Conservation (phyloP, 306 rosid species). For the Lotus japonicus region DNA sequence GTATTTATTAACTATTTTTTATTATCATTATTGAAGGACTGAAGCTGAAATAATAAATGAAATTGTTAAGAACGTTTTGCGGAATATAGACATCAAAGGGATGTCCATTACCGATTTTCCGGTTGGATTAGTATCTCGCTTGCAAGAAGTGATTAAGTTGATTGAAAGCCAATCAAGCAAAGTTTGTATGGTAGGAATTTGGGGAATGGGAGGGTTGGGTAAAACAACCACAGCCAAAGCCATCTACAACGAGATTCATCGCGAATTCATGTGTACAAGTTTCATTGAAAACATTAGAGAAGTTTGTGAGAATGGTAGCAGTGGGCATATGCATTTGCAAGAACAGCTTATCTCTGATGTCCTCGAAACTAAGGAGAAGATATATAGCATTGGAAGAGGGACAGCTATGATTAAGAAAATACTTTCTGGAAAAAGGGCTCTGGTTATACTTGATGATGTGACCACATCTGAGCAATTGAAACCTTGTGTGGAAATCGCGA, state of each 20-base stretch:
- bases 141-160: neutral
- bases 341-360: slow-evolving; percentile 4
- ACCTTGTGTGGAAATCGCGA: neutral
- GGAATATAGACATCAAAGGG: no score
- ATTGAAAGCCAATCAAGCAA: neutral
- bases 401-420: neutral
- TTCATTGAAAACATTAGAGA: slow-evolving; percentile 19
- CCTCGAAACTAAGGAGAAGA: neutral
- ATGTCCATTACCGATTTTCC: slow-evolving; percentile 17
- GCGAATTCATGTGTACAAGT: neutral
- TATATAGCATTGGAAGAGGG: neutral
- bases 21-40: neutral
- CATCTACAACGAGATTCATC: slow-evolving; percentile 7
- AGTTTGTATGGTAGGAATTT: neutral
- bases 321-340: neutral
- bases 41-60: neutral
- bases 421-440: neutral
- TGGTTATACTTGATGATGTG: slow-evolving; percentile 14
- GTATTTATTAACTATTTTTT: no score
- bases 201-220: slow-evolving; percentile 12
- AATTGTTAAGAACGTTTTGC: neutral
- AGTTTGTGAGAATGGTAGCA: neutral
- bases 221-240: slow-evolving; percentile 14
- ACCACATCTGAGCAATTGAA: neutral
- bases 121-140: slow-evolving; percentile 16